A percentile compares a stretch with the other conserved stretches of the same genome.
Evolutionary conservation across 2,329 filamentous ascomycete species (phyloP).

Genomic region (Coleophoma eucalyptorum): DNA sequence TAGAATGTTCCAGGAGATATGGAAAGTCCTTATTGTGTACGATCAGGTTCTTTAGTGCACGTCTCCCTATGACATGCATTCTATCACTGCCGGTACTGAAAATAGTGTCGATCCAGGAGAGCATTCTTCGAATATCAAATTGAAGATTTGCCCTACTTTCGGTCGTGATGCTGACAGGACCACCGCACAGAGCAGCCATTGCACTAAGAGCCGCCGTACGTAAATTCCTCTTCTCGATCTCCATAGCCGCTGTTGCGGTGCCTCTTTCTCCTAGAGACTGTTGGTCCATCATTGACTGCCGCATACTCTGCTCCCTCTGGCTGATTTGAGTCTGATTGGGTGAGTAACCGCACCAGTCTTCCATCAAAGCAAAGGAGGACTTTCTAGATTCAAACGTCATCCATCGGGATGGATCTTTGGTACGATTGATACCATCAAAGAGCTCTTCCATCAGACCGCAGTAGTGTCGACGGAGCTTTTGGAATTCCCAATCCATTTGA

Average conservation of each 20-base stretch:
- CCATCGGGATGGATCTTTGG: conserved; percentile 83
- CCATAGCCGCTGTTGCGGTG: conserved; percentile 82
- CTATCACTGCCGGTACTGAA: conserved; percentile 90
- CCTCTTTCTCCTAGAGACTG: conserved; percentile 70
- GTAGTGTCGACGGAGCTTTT: conserved; percentile 87
- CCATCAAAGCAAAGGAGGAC: conserved; percentile 94
- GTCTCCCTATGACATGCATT: conserved; percentile 83
- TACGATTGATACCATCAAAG: conserved; percentile 85
- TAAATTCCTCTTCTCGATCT: conserved; percentile 93
- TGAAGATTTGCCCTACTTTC: conserved; percentile 84
- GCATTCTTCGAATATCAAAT: conserved; percentile 89
- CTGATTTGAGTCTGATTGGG: conserved; percentile 83
- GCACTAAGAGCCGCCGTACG: conserved; percentile 87
- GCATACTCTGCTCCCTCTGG: conserved; percentile 81
- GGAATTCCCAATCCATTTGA: conserved; percentile 91
- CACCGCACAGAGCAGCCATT: conserved; percentile 89
- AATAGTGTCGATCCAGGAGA: conserved; percentile 93
- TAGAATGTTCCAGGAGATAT: conserved; percentile 83
- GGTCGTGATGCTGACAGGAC: conserved; percentile 80
- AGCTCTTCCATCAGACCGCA: conserved; percentile 91
- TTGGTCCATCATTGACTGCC: conserved; percentile 77
- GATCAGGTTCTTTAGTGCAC: conserved; percentile 85
- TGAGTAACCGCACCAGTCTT: conserved; percentile 98
- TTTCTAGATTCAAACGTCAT: conserved; percentile 97
- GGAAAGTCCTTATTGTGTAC: conserved; percentile 85